Percentiles rank a stretch among this genome's conserved stretches.
Evolutionary conservation across 1,284 basidiomycete species (phyloP).

Genomic region (Malassezia vespertilionis): DNA sequence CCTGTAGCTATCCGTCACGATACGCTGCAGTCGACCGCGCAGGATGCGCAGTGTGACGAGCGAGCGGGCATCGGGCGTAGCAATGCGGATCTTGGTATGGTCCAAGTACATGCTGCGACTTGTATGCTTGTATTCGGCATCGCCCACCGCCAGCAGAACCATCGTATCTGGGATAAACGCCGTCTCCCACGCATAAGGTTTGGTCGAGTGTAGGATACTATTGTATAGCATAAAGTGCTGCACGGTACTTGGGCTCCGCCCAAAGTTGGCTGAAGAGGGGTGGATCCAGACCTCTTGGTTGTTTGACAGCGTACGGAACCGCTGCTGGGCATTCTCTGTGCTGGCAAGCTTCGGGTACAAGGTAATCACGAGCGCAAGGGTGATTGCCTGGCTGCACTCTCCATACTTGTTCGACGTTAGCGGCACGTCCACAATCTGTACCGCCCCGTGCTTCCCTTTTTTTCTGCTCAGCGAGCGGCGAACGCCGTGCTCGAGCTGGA

Average conservation of each 20-base stretch:
- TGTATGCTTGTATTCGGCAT: conserved; percentile 74
- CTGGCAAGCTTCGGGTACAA: conserved; percentile 82
- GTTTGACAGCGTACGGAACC: conserved; percentile 75
- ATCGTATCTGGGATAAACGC: conserved; percentile 76
- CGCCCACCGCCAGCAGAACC: conserved; percentile 76
- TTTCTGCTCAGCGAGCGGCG: conserved; percentile 58
- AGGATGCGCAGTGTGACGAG: conserved; percentile 71
- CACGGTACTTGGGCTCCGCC: conserved; percentile 12
- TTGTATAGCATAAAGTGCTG: conserved; percentile 29
- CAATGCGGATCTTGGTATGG: conserved; percentile 66
- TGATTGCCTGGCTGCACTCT: conserved; percentile 56
- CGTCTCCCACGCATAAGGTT: conserved; percentile 89
- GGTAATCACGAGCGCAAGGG: conserved; percentile 73
- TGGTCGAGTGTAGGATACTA: conserved; percentile 68
- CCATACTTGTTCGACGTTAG: conserved; percentile 63
- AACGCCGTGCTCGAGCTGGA: conserved; percentile 60
- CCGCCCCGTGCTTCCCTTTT: conserved; percentile 51
- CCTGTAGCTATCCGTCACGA: conserved; percentile 54
- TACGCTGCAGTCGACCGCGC: conserved; percentile 57
- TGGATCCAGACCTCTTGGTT: conserved; percentile 75
- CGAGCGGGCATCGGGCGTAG: conserved; percentile 57
- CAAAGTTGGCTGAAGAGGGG: conserved; percentile 56
- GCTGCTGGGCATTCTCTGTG: conserved; percentile 55
- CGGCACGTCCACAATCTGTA: conserved; percentile 64
- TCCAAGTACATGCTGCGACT: conserved; percentile 68